Evolutionary conservation across 2,329 filamentous ascomycete species (phyloP).

Genomic region (Cryphonectria naterciae): DNA sequence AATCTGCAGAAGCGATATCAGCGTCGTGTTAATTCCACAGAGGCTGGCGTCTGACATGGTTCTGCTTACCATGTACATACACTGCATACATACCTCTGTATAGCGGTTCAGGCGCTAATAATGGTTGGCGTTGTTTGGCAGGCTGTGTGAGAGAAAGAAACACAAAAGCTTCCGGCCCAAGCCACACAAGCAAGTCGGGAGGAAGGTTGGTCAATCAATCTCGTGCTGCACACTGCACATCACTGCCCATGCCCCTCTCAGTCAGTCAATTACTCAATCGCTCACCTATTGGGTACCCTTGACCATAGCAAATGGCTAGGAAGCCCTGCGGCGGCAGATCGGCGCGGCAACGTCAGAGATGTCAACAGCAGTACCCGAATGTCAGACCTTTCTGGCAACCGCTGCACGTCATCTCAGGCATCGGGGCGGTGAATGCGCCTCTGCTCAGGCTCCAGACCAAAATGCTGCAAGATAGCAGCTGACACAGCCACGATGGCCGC

Average conservation of each 20-base stretch:
- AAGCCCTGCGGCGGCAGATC: conserved; percentile 10
- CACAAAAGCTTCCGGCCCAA: neutral
- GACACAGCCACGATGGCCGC: neutral
- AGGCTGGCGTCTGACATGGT: neutral
- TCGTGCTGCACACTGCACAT: neutral
- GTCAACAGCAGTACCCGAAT: neutral
- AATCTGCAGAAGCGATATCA: conserved; percentile 1
- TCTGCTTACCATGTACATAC: neutral
- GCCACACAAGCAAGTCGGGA: neutral
- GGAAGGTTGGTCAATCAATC: neutral
- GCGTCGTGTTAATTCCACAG: neutral
- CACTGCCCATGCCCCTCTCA: neutral
- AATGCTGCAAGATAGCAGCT: neutral
- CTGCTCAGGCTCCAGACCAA: neutral
- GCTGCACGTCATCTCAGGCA: conserved; percentile 6
- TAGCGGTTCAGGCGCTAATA: neutral
- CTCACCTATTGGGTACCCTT: neutral
- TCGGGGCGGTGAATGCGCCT: conserved; percentile 1
- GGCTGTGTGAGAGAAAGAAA: neutral
- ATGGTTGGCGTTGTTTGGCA: neutral
- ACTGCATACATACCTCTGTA: neutral
- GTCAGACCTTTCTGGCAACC: neutral
- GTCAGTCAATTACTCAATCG: neutral
- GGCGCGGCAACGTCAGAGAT: neutral
- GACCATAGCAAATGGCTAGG: neutral